Evolutionary conservation across 2,329 filamentous ascomycete genomes (phyloP).

Genomic region (Ophiostoma australiae): DNA sequence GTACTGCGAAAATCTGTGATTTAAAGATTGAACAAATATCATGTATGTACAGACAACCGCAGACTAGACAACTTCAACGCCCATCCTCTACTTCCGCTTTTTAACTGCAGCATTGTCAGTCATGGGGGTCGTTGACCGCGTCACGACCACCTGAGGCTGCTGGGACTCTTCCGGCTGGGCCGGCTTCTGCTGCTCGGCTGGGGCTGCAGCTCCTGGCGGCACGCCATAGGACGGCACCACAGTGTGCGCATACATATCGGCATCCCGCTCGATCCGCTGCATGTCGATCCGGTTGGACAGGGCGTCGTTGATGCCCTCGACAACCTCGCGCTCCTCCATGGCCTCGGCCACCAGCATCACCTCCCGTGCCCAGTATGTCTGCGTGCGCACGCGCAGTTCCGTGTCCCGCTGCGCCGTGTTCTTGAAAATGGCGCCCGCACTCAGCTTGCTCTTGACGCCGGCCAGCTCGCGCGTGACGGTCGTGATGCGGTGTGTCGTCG

Average conservation of each 20-base stretch:
- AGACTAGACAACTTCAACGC: neutral
- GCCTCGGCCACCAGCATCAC: conserved; percentile 65
- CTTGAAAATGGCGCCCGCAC: conserved; percentile 67
- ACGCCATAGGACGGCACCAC: conserved; percentile 34
- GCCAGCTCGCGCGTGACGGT: conserved; percentile 52
- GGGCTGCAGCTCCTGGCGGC: neutral
- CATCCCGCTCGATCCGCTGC: conserved; percentile 55
- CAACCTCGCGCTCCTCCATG: conserved; percentile 72
- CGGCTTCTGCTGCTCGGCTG: neutral
- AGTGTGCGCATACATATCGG: conserved; percentile 54
- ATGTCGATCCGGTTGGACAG: conserved; percentile 62
- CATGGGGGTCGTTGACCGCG: neutral
- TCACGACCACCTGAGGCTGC: neutral
- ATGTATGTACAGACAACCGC: neutral
- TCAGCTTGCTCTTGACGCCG: conserved; percentile 59
- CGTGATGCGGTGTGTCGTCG: conserved; percentile 63
- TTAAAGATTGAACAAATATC: no score
- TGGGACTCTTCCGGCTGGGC: neutral
- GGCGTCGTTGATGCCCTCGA: conserved; percentile 65
- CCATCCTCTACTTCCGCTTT: neutral
- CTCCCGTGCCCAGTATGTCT: conserved; percentile 78
- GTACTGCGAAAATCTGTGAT: no score
- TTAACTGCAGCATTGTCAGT: neutral
- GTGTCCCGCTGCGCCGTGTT: conserved; percentile 75
- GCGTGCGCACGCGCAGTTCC: conserved; percentile 59